Percentiles rank a stretch among this genome's conserved stretches.
Evolutionary conservation across 164 flowering plant genomes (phyloP).

Genomic region (Tinospora cordifolia): DNA sequence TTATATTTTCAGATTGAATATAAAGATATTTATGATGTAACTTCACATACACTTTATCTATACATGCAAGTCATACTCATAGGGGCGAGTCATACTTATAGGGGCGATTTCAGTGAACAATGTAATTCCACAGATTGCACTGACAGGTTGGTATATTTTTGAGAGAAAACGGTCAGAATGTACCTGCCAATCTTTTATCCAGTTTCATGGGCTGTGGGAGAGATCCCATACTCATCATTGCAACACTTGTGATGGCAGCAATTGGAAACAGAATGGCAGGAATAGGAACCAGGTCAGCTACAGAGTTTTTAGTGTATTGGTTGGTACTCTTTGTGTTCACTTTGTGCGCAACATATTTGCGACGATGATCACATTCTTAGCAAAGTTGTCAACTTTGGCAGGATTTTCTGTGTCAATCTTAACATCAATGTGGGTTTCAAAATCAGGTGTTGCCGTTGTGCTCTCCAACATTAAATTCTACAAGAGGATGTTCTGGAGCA

Average conservation of each 20-base stretch:
- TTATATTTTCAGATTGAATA: conserved; percentile 24
- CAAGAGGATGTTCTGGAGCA: conserved; percentile 28
- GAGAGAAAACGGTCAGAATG: conserved; percentile 27
- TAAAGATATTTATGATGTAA: conserved; percentile 19
- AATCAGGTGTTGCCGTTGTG: conserved; percentile 29
- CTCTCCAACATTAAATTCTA: conserved; percentile 25
- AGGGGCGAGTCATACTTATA: conserved; percentile 25
- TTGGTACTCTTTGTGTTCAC: conserved; percentile 23
- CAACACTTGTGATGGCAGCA: conserved; percentile 24
- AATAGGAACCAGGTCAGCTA: conserved; percentile 20
- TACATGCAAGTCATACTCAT: conserved; percentile 31
- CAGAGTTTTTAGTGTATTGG: conserved; percentile 28
- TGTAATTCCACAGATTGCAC: conserved; percentile 28
- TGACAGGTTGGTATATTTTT: conserved; percentile 24
- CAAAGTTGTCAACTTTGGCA: conserved; percentile 26
- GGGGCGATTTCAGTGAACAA: conserved; percentile 32
- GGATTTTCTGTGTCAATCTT: conserved; percentile 28
- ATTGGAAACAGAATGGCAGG: conserved; percentile 33
- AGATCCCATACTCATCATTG: conserved; percentile 27
- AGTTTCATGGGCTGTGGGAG: conserved; percentile 27
- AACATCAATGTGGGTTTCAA: conserved; percentile 33
- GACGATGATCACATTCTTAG: conserved; percentile 30
- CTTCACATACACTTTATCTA: conserved; percentile 24
- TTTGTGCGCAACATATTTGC: conserved; percentile 26
- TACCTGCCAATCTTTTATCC: conserved; percentile 27